A percentile compares a stretch with the other conserved stretches of the same genome.
Conservation (phyloP, 192 early-diverging fungal genomes). For the Umbelopsis vinacea region DNA sequence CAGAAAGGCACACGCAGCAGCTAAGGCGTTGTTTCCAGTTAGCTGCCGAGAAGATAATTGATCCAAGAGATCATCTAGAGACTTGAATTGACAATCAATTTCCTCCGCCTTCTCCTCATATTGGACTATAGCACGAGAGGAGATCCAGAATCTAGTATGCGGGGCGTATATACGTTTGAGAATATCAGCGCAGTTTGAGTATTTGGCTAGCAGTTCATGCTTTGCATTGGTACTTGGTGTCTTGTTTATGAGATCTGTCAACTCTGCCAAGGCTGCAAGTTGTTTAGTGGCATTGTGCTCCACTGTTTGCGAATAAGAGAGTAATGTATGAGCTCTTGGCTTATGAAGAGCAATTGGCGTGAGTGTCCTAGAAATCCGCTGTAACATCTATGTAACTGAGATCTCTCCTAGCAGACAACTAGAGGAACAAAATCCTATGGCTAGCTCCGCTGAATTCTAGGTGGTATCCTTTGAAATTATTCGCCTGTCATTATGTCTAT, state of each 20-base stretch:
- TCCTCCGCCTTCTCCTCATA: conserved; percentile 17
- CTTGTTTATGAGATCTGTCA: conserved; percentile 26
- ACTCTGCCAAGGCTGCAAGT: not conserved
- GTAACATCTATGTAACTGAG: not conserved
- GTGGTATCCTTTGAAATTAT: not conserved
- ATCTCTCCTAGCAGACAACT: not conserved
- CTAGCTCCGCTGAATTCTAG: not conserved
- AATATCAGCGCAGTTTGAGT: conserved; percentile 15
- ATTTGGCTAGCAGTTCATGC: conserved; percentile 19
- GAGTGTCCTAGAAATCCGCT: not conserved
- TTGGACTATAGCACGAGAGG: conserved; percentile 11
- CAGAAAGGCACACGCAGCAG: conserved; percentile 21
- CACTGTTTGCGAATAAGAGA: not conserved
- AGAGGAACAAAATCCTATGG: not conserved
- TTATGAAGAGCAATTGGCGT: not conserved
- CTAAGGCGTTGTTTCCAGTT: conserved; percentile 27
- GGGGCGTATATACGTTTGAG: conserved; percentile 39
- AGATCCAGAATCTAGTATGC: conserved; percentile 17
- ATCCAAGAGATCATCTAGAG: conserved; percentile 24
- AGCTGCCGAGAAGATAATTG: conserved; percentile 29
- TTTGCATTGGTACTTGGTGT: conserved; percentile 31
- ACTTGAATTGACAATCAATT: not conserved
- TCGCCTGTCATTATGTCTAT: too few species aligned
- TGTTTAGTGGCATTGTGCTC: not conserved
- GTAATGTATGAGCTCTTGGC: not conserved